Evolutionary conservation across 148 eudicot species (phyloP), one percentile per base, ranked within the genome.

Genomic region (Silene latifolia): DNA sequence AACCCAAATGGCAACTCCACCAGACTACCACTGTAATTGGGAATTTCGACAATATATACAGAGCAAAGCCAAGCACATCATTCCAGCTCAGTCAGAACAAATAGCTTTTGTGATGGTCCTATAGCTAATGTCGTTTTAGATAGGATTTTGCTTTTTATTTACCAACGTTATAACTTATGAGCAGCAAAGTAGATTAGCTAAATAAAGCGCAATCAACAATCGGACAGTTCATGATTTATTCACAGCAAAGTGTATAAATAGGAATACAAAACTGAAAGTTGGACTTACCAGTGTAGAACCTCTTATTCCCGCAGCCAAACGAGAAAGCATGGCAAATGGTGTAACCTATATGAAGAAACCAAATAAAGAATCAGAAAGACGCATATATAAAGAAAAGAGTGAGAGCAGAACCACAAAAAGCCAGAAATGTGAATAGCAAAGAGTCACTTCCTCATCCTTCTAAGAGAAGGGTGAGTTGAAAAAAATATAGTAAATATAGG

Each of bases 291-390:
- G 68, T 24, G 98, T 94, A 18, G 98, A 91, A 77, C 98, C 97
- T 83, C 98, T 85, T 69, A 93, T 93, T 71, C 98, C 98, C 72
- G 98, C 97, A 78, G 98, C 93, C 66, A 95, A 80, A 64, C 98
- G 97, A 39, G 98, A 94, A 23, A 94, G 93, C 97, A 94, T 90
- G 79, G 98, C 98, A 86, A 86, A 88, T 69, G 89, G 98, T 71
- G 98, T 94, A 74, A 94, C 93, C 98, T 93, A 66, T 29, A 71
- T 32, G 51, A 64, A 21, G 19, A 21, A 46, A 23, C 44, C 59
- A 72, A 64, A 71, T 15, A 54, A 70, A 60, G 47, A 56, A 25
- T 42, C 32, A 75, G 48, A 68, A 14, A 51, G 57, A 57, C 60
- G 61, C 32, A 32, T 23, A 75, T 72, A 72, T 9, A 3, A 39